These are phyloP conservation scores for Lactifluus echinatus DNA, from an alignment of 768 basidiomycete genomes.

Conservation along the genomic window DNA sequence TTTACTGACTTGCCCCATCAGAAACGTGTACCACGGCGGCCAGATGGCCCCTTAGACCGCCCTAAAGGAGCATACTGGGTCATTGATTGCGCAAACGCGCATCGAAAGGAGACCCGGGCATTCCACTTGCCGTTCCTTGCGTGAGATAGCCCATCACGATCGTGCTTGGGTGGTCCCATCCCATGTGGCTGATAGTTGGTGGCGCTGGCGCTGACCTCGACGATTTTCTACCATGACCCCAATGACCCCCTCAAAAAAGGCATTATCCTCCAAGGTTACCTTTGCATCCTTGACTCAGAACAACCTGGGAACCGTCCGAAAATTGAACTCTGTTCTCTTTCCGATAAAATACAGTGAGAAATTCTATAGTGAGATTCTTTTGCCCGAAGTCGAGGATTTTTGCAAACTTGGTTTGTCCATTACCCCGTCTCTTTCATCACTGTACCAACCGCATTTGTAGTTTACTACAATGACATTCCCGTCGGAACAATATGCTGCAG, in stretches of 20 bases:
- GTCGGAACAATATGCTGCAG: constrained; percentile 85
- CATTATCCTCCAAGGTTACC: constrained; percentile 40
- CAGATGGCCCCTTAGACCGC: constrained; percentile 23
- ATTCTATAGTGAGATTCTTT: constrained; percentile 75
- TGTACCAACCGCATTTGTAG: constrained; percentile 32
- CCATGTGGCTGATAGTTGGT: constrained; percentile 11
- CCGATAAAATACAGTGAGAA: constrained; percentile 85
- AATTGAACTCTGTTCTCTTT: constrained; percentile 70
- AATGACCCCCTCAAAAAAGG: constrained; percentile 27
- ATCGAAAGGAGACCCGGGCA: neutral
- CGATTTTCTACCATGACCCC: constrained; percentile 23
- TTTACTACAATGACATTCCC: constrained; percentile 90
- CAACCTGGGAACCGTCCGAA: constrained; percentile 67
- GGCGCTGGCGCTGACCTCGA: constrained; percentile 8
- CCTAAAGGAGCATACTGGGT: neutral
- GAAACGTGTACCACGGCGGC: constrained; percentile 2
- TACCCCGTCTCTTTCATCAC: constrained; percentile 1
- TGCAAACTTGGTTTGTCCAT: constrained; percentile 73
- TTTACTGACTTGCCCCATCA: constrained; percentile 11
- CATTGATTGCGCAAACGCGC: neutral
- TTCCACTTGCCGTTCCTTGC: neutral
- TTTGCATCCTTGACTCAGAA: constrained; percentile 71
- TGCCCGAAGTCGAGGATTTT: constrained; percentile 73
- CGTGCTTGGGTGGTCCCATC: neutral
- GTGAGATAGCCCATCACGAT: neutral